phyloP scores from a whole-genome alignment of 441 rosid species.

The Erodium texanum region DNA sequence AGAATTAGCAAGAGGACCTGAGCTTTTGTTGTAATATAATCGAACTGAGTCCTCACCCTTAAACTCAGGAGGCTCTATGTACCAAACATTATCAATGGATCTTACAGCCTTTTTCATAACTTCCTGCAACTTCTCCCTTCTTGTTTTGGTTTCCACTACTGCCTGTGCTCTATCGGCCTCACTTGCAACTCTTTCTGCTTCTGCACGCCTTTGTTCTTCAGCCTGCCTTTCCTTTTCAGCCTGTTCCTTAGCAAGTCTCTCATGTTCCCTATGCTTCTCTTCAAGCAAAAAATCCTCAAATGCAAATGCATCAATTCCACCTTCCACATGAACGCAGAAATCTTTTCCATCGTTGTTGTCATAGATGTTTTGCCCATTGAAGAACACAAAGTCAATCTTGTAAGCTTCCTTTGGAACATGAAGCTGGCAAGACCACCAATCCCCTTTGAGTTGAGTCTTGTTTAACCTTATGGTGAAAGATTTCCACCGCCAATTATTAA shows the following conservation, averaged over 20 bases:
- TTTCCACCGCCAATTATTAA: conserved; percentile 91
- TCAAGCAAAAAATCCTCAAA: conserved; percentile 83
- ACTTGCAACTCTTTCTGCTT: conserved; percentile 61
- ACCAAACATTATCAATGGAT: conserved; percentile 55
- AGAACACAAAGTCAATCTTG: conserved; percentile 85
- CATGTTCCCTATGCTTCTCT: conserved; percentile 69
- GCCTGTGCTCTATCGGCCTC: conserved; percentile 81
- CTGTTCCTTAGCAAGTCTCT: conserved; percentile 66
- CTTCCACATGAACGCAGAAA: conserved; percentile 58
- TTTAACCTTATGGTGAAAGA: conserved; percentile 63
- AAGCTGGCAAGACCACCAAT: conserved; percentile 85
- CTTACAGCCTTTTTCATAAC: conserved; percentile 41
- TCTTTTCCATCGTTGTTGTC: conserved; percentile 73
- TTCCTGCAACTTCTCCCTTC: conserved; percentile 34
- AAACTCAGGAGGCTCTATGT: conserved; percentile 57
- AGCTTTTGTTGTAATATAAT: conserved; percentile 60
- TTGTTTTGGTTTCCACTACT: conserved; percentile 47
- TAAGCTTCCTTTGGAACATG: conserved; percentile 85
- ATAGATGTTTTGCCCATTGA: conserved; percentile 59
- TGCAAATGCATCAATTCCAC: conserved; percentile 55
- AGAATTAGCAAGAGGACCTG: conserved; percentile 63
- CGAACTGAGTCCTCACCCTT: conserved; percentile 47
- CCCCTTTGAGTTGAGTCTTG: conserved; percentile 49
- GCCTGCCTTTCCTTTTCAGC: conserved; percentile 64
- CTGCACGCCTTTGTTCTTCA: conserved; percentile 63